These are phyloP conservation scores for Trichaptum fuscoviolaceum DNA, from an alignment of 768 basidiomycete species.

Conservation along the genomic window DNA sequence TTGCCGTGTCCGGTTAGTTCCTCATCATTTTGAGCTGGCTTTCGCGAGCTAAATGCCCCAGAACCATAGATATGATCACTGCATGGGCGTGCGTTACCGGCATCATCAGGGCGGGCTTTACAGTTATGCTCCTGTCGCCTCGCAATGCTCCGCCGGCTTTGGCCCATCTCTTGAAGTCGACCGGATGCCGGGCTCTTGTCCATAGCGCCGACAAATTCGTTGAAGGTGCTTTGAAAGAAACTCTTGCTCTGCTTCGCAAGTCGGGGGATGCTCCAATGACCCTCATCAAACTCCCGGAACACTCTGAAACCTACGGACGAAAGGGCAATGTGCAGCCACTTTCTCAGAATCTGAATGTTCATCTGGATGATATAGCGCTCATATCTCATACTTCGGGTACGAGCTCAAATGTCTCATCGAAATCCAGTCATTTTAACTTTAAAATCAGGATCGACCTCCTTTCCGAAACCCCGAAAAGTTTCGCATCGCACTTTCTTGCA, in stretches of 20 bases:
- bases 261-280: no score
- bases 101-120: slow-evolving; percentile 35
- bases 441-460: slow-evolving; percentile 22
- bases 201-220: slow-evolving; percentile 16
- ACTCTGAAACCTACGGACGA: no score
- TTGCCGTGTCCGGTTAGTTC: no score
- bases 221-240: slow-evolving; percentile 11
- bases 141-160: slow-evolving; percentile 31
- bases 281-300: no score
- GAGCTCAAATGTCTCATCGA: not conserved
- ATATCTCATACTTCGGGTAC: slow-evolving; percentile 17
- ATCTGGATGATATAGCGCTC: slow-evolving; percentile 5
- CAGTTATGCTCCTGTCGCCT: slow-evolving; percentile 28
- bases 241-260: no score
- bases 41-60: no score
- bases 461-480: slow-evolving; percentile 23
- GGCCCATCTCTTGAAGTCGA: slow-evolving; percentile 27
- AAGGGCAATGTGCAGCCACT: no score
- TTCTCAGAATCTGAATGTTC: no score
- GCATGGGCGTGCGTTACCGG: slow-evolving; percentile 24
- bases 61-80: no score
- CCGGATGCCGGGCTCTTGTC: slow-evolving; percentile 6
- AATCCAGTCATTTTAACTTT: not conserved
- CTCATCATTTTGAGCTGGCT: no score
- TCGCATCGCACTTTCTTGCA: slow-evolving; percentile 14